Evolutionary conservation across 306 rosid species (phyloP), one percentile per base, ranked within the genome.

Genomic region (Cucurbita argyrosperma): DNA sequence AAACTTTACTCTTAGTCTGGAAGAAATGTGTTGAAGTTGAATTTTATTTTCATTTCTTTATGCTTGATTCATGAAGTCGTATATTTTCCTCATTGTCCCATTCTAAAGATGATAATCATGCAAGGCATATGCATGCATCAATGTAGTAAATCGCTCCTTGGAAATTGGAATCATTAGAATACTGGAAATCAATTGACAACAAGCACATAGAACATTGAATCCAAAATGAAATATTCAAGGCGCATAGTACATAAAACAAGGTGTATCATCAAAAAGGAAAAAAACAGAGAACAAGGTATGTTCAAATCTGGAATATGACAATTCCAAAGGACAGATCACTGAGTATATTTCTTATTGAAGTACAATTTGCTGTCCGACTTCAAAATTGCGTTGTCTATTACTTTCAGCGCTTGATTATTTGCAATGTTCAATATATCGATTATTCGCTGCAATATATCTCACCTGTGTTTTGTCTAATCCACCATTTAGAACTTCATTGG

Each of bases 401-500:
- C 70, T 38, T 13, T n/a, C 42, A 64, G 23, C 70, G 35, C 51
- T 40, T 18, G 70, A 59, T 58, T 59, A 11, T 74, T 3, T 51
- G 66, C 35, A 74, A 37, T 57, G 18, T 74, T 12, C 52, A 15
- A 6, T 65, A 19, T 4, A 50, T 10, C 18, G 52, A 40, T 53
- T 35, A 9, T 56, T 71, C 58, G 1, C 5, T 9, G 62, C 49
- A 52, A 71, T 51, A 0, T 19, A 7, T 69, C 75, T 43, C 38
- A 57, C 26, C 15, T 70, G 40, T 76, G 39, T 42, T 14, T 61
- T 76, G 67, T 75, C 74, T 64, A 62, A 52, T 47, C 60, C 71
- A 51, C 85, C 46, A 49, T 66, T 14, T 59, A 95, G 99, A 88
- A 81, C 79, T 89, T 95, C 90, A 91, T 95, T 57, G 95, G 95